Evolutionary conservation across 2,329 filamentous ascomycete genomes (phyloP).

Genomic region (Hypoxylon sp.): DNA sequence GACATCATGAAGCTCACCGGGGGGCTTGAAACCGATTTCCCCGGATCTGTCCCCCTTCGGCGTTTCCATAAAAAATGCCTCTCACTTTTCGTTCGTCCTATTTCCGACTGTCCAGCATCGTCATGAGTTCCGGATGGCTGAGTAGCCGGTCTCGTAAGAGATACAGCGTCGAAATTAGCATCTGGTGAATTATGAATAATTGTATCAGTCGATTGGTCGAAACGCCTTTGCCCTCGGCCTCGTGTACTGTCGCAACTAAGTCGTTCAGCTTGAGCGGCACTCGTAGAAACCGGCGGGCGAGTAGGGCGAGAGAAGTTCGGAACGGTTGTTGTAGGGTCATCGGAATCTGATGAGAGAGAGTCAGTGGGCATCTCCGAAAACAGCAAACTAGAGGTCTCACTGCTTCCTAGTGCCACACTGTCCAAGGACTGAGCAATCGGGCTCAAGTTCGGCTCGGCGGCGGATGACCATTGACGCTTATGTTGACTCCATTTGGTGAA

Average conservation of each 20-base stretch:
- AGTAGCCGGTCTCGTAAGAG: slow-evolving; percentile 16
- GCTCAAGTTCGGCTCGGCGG: slow-evolving; percentile 64
- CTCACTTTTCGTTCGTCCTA: slow-evolving; percentile 40
- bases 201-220: slow-evolving; percentile 49
- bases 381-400: slow-evolving; percentile 43
- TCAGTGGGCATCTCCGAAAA: slow-evolving; percentile 36
- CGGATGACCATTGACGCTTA: slow-evolving; percentile 66
- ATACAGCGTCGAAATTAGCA: slow-evolving; percentile 8
- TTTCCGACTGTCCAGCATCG: slow-evolving; percentile 18
- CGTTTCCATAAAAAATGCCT: slow-evolving; percentile 55
- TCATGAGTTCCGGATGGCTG: slow-evolving; percentile 29
- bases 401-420: slow-evolving; percentile 45
- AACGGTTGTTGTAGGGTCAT: slow-evolving; percentile 19
- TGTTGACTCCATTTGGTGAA: slow-evolving; percentile 62
- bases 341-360: slow-evolving; percentile 38
- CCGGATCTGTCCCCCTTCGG: slow-evolving; percentile 50
- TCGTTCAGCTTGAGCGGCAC: slow-evolving; percentile 21
- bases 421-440: slow-evolving; percentile 63
- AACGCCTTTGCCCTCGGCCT: slow-evolving; percentile 20
- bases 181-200: slow-evolving; percentile 48
- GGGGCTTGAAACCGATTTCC: slow-evolving; percentile 35
- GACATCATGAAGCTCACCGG: slow-evolving; percentile 37
- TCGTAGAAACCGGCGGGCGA: slow-evolving; percentile 31
- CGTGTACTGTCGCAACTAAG: slow-evolving; percentile 35
- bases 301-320: slow-evolving; percentile 46